These are phyloP conservation scores for Trichoderma guizhouense DNA, from an alignment of 2,329 filamentous ascomycete species.

Conservation along the genomic window DNA sequence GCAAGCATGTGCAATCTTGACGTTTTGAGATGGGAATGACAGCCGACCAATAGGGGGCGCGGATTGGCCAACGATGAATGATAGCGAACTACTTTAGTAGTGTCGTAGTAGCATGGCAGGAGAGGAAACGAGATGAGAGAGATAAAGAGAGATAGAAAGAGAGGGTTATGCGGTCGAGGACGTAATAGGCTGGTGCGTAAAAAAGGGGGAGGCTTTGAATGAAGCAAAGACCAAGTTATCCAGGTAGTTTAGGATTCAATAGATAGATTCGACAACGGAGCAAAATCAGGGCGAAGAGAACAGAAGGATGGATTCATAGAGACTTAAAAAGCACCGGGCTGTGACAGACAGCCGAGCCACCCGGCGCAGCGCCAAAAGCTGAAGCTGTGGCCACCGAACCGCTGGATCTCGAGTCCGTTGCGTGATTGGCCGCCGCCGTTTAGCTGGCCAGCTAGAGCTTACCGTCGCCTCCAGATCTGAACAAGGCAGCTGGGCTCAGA, in stretches of 20 bases:
- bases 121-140: not conserved
- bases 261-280: not conserved
- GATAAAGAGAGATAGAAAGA: not conserved
- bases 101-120: not conserved
- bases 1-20: not conserved
- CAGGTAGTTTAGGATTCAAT: not conserved
- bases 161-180: not conserved
- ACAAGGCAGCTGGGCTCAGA: not conserved
- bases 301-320: not conserved
- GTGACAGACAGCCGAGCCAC: slow-evolving; percentile 11
- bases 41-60: slow-evolving; percentile 10
- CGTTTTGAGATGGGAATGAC: slow-evolving; percentile 5
- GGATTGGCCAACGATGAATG: not conserved
- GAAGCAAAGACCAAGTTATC: not conserved
- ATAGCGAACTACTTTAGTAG: not conserved
- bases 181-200: not conserved
- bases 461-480: not conserved
- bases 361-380: not conserved
- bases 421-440: not conserved
- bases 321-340: not conserved
- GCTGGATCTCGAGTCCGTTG: not conserved
- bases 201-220: not conserved
- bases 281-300: not conserved
- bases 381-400: not conserved
- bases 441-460: slow-evolving; percentile 8